A percentile compares a stretch with the other conserved stretches of the same genome.
Evolutionary conservation across 768 basidiomycete species (phyloP).

Genomic region (Saitozyma sp.): DNA sequence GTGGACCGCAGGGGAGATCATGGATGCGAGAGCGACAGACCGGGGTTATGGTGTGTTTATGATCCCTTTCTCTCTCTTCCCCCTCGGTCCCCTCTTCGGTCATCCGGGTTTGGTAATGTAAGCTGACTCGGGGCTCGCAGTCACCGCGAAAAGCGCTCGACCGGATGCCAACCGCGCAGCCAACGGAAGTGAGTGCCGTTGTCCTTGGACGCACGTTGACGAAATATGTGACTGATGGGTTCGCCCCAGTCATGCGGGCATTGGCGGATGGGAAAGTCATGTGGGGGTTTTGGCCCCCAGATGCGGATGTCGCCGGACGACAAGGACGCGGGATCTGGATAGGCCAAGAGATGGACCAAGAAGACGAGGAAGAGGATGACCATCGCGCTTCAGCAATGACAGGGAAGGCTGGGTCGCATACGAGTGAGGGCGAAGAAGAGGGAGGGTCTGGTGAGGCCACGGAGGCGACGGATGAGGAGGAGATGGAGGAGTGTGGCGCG

Average conservation of each 20-base stretch:
- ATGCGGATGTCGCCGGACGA: constrained; percentile 7
- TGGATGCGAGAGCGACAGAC: constrained; percentile 71
- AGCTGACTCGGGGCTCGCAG: constrained; percentile 12
- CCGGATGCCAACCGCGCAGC: constrained; percentile 87
- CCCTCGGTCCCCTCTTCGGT: no score
- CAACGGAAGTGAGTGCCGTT: constrained; percentile 68
- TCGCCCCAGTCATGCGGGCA: constrained; percentile 67
- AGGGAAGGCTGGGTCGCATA: neutral
- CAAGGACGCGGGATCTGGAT: constrained; percentile 47
- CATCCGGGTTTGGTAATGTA: neutral
- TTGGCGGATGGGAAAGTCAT: constrained; percentile 75
- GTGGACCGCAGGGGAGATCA: constrained; percentile 87
- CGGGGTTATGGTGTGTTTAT: constrained; percentile 64
- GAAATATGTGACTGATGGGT: neutral
- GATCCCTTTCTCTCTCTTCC: no score
- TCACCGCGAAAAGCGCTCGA: constrained; percentile 87
- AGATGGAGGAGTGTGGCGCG: constrained; percentile 32
- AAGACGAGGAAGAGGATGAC: constrained; percentile 44
- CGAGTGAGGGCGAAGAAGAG: constrained; percentile 14
- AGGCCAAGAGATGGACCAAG: constrained; percentile 7
- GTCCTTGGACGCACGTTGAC: no score
- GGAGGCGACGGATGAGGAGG: constrained; percentile 52
- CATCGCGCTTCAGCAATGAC: constrained; percentile 27
- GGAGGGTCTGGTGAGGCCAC: constrained; percentile 36
- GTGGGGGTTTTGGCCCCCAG: constrained; percentile 85